Base-by-base conservation (phyloP, 2,329 filamentous ascomycete genomes). In the Blastomyces emzantsi region DNA sequence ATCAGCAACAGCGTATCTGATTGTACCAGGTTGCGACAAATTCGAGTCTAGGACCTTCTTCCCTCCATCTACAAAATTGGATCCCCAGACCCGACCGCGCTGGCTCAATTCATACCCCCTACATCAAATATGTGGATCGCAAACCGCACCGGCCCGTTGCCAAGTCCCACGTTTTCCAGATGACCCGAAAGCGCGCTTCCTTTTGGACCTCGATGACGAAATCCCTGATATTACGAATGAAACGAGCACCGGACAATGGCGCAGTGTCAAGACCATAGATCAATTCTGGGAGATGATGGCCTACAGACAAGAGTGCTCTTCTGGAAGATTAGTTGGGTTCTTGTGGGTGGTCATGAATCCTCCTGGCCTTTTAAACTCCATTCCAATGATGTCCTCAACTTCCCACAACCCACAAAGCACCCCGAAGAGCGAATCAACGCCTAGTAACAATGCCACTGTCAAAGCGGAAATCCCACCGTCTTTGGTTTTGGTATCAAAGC, bases 281-380 rank as follows among this genome's bases (percentile, higher is more conserved):
- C 87, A 92, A 69, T 99, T 99, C 72, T 99, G 94, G 94, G 94
- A 99, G 66, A 89, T 96, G 83, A 97, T 99, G 93, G 88, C 92
- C 0, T 97, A 90, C 72, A 83, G 94, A 63, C 94, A 97, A 73
- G 94, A 99, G 73, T 99, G 94, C 72, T 96, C 92, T 0, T 90
- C 92, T 43, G 95, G 94, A 0, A 83, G 92, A 22, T 82, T 96
- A 71, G 95, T 96, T 0, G 95, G 95, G 0, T 99, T 99, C 69
- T 82, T 97, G 33, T 99, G 95, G 93, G 79, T 97, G 33, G 87
- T 97, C 0, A 89, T 97, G 57, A 83, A 81, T 67, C 88, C 91
- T 43, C 82, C 85, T 0, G 74, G 78, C 6, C 65, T 76, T 43
- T 67, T 74, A 63, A 74, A 76, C 63, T 71, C 77, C 64, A 69